Evolutionary conservation across 441 rosid species (phyloP).

Genomic region (Jatropha multifida): DNA sequence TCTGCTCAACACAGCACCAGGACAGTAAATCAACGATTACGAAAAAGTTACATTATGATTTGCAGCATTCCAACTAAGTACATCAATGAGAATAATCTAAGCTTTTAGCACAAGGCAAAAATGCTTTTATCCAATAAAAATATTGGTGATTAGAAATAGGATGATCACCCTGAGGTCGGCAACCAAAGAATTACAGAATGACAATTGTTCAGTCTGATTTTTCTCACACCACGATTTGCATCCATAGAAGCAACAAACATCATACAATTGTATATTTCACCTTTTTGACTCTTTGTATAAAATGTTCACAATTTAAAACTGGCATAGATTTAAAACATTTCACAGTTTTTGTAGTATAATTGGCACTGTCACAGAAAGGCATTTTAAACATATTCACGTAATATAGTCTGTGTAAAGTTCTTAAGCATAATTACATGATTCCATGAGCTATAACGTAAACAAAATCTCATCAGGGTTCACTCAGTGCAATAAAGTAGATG

Average conservation of each 20-base stretch:
- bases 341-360: not conserved
- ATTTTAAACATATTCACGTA: not conserved
- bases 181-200: not conserved
- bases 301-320: too few species aligned
- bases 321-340: not conserved
- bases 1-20: not conserved
- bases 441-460: not conserved
- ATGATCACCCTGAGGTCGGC: not conserved
- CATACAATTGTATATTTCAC: not conserved
- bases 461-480: conserved; percentile 9
- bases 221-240: not conserved
- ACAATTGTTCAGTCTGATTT: not conserved
- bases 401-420: not conserved
- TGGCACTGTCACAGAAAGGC: not conserved
- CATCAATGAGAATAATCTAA: not conserved
- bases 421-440: not conserved
- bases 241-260: not conserved
- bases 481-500: not conserved
- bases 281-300: not conserved
- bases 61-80: not conserved
- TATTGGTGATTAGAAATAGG: not conserved
- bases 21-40: not conserved
- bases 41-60: not conserved
- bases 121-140: not conserved
- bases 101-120: not conserved